These are phyloP conservation scores for Cladosporium austrohemisphaericum DNA, from an alignment of 2,329 filamentous ascomycete species.

Conservation along the genomic window DNA sequence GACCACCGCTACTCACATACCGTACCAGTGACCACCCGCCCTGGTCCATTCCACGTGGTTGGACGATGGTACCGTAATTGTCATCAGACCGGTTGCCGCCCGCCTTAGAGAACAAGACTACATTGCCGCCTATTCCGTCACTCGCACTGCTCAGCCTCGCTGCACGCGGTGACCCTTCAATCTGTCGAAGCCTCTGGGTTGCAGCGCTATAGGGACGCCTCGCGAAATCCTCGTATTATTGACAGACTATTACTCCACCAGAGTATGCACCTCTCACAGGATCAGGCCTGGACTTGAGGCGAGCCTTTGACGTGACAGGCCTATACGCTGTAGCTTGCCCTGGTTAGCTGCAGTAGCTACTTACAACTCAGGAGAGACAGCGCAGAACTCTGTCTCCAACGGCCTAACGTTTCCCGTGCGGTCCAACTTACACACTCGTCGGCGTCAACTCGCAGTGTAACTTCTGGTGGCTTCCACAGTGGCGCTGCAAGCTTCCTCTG, in stretches of 20 bases:
- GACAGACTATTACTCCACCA: neutral
- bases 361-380: too few species aligned
- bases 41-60: slow-evolving; percentile 3
- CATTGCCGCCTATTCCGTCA: neutral
- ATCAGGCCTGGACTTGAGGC: slow-evolving; percentile 3
- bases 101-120: too few species aligned
- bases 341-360: too few species aligned
- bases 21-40: too few species aligned
- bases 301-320: neutral
- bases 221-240: neutral
- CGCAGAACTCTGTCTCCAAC: too few species aligned
- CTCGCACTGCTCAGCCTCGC: slow-evolving; percentile 4
- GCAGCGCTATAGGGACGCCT: slow-evolving; percentile 6
- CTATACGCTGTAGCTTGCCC: neutral
- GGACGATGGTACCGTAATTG: too few species aligned
- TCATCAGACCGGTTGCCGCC: too few species aligned
- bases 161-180: neutral
- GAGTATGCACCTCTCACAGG: slow-evolving; percentile 2
- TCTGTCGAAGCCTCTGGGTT: neutral
- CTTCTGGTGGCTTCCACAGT: too few species aligned
- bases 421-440: too few species aligned
- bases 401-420: neutral
- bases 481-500: neutral
- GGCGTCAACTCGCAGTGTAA: too few species aligned
- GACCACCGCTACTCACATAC: too few species aligned